These are phyloP conservation scores for Teratosphaeria destructans DNA, from an alignment of 2,329 filamentous ascomycete species.

Conservation along the genomic window DNA sequence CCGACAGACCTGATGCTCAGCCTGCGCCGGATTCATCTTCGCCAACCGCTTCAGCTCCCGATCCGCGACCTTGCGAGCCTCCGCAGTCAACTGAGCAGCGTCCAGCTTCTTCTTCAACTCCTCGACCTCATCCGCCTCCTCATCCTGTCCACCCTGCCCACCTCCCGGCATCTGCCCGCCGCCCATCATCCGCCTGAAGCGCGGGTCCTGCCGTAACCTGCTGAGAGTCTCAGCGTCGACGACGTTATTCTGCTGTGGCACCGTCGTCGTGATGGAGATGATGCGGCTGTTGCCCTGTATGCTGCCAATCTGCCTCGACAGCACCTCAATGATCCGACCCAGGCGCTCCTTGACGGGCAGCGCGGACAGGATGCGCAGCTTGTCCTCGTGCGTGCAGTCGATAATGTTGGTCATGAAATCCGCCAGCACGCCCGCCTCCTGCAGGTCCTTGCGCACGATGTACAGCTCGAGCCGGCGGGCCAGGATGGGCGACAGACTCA, in stretches of 20 bases:
- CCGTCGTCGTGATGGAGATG: constrained; percentile 58
- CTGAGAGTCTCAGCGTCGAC: constrained; percentile 36
- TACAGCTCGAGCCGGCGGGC: constrained; percentile 78
- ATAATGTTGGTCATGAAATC: constrained; percentile 96
- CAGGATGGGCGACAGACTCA: constrained; percentile 69
- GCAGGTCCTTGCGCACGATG: constrained; percentile 70
- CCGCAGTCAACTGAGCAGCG: constrained; percentile 66
- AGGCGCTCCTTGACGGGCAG: constrained; percentile 69
- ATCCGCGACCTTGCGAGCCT: constrained; percentile 83
- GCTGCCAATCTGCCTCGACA: constrained; percentile 69
- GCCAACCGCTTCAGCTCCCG: constrained; percentile 77
- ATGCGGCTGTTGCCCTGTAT: constrained; percentile 85
- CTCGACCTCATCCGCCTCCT: constrained; percentile 81
- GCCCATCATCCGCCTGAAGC: constrained; percentile 25
- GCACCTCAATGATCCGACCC: constrained; percentile 69
- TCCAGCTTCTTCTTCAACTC: constrained; percentile 83
- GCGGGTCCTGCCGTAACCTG: constrained; percentile 32
- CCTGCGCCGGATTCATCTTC: constrained; percentile 93
- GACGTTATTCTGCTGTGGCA: constrained; percentile 21
- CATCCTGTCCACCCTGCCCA: constrained; percentile 52
- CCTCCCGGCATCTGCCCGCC: constrained; percentile 27
- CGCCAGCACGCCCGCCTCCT: constrained; percentile 74
- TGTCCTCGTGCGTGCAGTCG: constrained; percentile 81
- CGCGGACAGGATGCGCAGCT: constrained; percentile 74
- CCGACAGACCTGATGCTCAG: constrained; percentile 86